phyloP scores from a whole-genome alignment of 2,329 filamentous ascomycete species.

The Trichoderma koningiopsis region DNA sequence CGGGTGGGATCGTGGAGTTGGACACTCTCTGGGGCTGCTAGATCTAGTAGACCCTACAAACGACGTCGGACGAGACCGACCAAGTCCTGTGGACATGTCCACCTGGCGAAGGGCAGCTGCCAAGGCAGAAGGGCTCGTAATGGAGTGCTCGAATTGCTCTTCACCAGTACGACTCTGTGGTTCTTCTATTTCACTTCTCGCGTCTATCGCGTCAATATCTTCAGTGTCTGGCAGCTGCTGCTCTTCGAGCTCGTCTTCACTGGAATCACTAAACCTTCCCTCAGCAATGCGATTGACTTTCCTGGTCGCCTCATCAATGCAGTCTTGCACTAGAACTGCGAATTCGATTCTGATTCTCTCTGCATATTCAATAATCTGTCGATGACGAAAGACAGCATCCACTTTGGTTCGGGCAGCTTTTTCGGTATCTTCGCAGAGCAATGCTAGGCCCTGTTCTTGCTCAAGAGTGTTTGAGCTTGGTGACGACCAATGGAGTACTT shows the following conservation, averaged over 20 bases:
- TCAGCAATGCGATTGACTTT: slow-evolving; percentile 88
- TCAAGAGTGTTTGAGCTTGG: slow-evolving; percentile 89
- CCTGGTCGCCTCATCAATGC: slow-evolving; percentile 85
- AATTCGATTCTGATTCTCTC: slow-evolving; percentile 96
- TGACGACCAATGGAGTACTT: slow-evolving; percentile 95
- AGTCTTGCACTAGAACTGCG: slow-evolving; percentile 89
- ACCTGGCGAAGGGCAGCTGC: slow-evolving; percentile 55
- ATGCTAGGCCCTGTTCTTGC: slow-evolving; percentile 84
- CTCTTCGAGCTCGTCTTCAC: slow-evolving; percentile 58
- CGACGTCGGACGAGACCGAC: slow-evolving; percentile 52
- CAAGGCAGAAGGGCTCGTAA: slow-evolving; percentile 53
- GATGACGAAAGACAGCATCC: slow-evolving; percentile 87
- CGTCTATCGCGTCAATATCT: slow-evolving; percentile 33
- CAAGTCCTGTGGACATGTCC: slow-evolving; percentile 36
- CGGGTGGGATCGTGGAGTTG: slow-evolving; percentile 83
- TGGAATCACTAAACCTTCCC: slow-evolving; percentile 80
- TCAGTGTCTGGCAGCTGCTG: slow-evolving; percentile 21
- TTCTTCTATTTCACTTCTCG: slow-evolving; percentile 43
- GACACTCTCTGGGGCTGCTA: slow-evolving; percentile 86
- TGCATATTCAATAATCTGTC: slow-evolving; percentile 91
- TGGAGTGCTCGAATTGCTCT: slow-evolving; percentile 46
- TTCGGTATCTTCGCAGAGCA: slow-evolving; percentile 89
- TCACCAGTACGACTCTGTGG: slow-evolving; percentile 43
- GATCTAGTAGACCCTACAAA: slow-evolving; percentile 75
- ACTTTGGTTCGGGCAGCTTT: slow-evolving; percentile 83